phyloP scores from a whole-genome alignment of 176 grass and related monocot species.

The Avena atlantica region DNA sequence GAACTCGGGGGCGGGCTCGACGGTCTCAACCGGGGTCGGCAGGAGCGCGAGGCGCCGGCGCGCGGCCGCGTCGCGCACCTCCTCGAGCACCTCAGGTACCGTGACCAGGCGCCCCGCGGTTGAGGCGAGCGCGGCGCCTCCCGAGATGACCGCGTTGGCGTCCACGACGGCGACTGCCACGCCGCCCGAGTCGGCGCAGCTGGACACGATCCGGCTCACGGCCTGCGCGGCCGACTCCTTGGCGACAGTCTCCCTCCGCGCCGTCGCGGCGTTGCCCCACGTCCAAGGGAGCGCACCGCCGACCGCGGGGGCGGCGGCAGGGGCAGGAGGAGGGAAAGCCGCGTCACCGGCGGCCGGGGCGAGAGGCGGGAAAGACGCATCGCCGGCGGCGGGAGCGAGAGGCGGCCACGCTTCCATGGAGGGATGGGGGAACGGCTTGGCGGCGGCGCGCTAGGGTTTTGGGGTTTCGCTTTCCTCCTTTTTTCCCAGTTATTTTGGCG shows the following conservation, averaged over 20 bases:
- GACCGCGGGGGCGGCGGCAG: background rate
- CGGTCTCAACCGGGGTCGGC: constrained; percentile 65
- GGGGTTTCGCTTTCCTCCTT: constrained; percentile 23
- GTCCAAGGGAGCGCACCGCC: background rate
- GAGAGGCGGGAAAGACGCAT: background rate
- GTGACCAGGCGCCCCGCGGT: constrained; percentile 70
- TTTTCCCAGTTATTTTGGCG: background rate
- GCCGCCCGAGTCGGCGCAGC: constrained; percentile 51
- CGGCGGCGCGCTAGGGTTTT: constrained; percentile 60
- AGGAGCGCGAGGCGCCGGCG: constrained; percentile 67
- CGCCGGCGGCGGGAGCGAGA: constrained; percentile 40
- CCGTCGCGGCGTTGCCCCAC: constrained; percentile 22
- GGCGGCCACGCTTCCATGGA: constrained; percentile 59
- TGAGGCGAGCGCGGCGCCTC: constrained; percentile 58
- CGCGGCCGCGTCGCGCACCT: constrained; percentile 77
- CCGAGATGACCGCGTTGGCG: constrained; percentile 87
- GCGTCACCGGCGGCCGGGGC: background rate
- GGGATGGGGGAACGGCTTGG: background rate
- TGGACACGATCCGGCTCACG: constrained; percentile 62
- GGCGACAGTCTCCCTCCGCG: constrained; percentile 40
- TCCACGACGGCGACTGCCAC: constrained; percentile 84
- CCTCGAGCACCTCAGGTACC: constrained; percentile 78
- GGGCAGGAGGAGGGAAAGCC: background rate
- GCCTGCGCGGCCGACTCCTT: constrained; percentile 43
- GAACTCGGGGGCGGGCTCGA: constrained; percentile 79